Percentiles rank a stretch among this genome's conserved stretches.
Evolutionary conservation across 2,329 filamentous ascomycete species (phyloP).

Genomic region (Exophiala dermatitidis): DNA sequence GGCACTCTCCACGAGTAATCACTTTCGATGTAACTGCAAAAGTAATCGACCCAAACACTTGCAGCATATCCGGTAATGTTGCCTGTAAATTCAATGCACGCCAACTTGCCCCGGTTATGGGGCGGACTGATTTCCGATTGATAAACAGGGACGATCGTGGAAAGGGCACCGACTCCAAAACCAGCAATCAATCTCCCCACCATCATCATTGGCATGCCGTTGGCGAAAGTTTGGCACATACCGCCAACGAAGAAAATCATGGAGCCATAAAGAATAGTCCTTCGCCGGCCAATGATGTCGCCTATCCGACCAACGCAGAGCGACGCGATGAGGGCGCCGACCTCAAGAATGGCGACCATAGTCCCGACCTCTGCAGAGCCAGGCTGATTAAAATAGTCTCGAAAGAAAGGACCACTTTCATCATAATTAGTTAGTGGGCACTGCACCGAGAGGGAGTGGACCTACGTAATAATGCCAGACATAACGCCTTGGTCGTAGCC

Average conservation of each 20-base stretch:
- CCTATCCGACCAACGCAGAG: constrained; percentile 79
- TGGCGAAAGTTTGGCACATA: constrained; percentile 73
- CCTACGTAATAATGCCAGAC: constrained; percentile 63
- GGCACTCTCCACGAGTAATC: constrained; percentile 87
- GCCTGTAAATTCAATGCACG: constrained; percentile 95
- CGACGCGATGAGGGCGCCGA: constrained; percentile 87
- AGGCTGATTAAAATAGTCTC: constrained; percentile 85
- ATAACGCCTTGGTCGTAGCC: constrained; percentile 60
- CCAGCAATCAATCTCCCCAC: constrained; percentile 75
- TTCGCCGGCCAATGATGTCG: constrained; percentile 81
- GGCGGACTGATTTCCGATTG: constrained; percentile 94
- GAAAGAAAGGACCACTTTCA: constrained; percentile 72
- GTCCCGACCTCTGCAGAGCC: constrained; percentile 82
- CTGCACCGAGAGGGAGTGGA: constrained; percentile 6
- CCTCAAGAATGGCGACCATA: constrained; percentile 94
- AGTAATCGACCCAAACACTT: constrained; percentile 98
- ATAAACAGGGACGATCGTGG: constrained; percentile 87
- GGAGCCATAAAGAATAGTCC: constrained; percentile 88
- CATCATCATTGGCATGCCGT: constrained; percentile 81
- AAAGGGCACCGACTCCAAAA: constrained; percentile 78
- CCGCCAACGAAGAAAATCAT: constrained; percentile 80
- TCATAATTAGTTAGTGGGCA: background rate
- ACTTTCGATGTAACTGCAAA: constrained; percentile 80
- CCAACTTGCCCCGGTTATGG: constrained; percentile 89
- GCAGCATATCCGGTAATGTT: constrained; percentile 95